Base-by-base conservation (phyloP, 371 early-diverging fungal species). In the Mortierella sp. region DNA sequence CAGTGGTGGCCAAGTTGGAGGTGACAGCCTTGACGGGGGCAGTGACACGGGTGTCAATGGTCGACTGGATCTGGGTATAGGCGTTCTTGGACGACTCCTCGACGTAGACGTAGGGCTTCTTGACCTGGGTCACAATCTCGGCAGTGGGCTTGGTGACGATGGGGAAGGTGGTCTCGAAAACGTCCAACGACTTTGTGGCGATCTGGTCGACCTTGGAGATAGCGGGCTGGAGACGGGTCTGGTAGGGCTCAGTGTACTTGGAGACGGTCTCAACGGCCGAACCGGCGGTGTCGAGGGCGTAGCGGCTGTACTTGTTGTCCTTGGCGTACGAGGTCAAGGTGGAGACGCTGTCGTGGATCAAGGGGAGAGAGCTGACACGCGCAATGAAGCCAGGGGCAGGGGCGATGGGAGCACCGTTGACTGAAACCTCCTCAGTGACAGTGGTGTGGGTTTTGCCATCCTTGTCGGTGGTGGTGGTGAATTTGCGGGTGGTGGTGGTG, bases 111-210 rank as follows among this genome's bases (percentile, higher is more conserved):
- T 76, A 81, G 8, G 90, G 88, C 76, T 86, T 82, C 88, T 90
- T 89, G 69, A 93, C 88, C 75, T 87, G 88, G 61, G 90, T 87
- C 57, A 94, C 89, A 43, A 95, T 90, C 75, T 94, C 93, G 57
- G 88, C 73, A 16, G 92, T 93, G 40, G 93, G 94, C 78, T 92
- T 87, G 53, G 86, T 90, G 51, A 95, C 90, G 48, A 93, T 88
- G 34, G 94, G 94, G 81, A 93, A 92, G 61, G 90, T 90, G 43
- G 85, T 79, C 77, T 95, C 94, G 46, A 95, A 80, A 24, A 90
- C 69, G 71, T 95, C 94, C 37, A 95, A 88, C 6, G 95, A 94
- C 72, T 91, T 88, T 64, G 88, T 89, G 71, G 93, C 95, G 46
- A 93, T 69, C 50, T 91, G 88, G 80, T 95, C 95, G 11, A 89